phyloP scores from a whole-genome alignment of 2,329 filamentous ascomycete genomes.

The Venturia pyrina region DNA sequence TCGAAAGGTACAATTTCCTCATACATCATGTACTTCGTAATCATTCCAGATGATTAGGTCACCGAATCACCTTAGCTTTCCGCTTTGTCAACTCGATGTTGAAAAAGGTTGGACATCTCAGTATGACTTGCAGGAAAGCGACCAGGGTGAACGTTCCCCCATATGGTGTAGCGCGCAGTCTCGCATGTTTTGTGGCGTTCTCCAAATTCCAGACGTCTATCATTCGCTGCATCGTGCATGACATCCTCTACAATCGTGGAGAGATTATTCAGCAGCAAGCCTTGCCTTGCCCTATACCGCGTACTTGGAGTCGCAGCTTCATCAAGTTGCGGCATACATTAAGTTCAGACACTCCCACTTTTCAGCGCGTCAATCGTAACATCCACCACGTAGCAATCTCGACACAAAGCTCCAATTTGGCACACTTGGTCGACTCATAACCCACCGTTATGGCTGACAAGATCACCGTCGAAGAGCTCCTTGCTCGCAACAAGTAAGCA shows the following conservation, averaged over 20 bases:
- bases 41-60: background rate
- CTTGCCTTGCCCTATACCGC: background rate
- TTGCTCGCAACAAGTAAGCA: conserved; percentile 9
- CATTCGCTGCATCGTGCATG: background rate
- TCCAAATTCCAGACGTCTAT: background rate
- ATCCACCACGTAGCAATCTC: background rate
- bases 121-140: background rate
- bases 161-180: background rate
- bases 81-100: background rate
- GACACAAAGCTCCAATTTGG: background rate
- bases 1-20: background rate
- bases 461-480: conserved; percentile 8
- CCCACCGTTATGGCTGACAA: conserved; percentile 2
- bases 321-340: background rate
- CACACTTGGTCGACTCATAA: background rate
- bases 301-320: background rate
- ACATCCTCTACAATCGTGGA: background rate
- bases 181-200: background rate
- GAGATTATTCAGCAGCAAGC: background rate
- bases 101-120: background rate
- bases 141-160: background rate
- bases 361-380: background rate
- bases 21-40: background rate
- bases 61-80: background rate
- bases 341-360: background rate